Conservation (phyloP, 2,329 filamentous ascomycete genomes). For the Aotearoamyces nothofagi region DNA sequence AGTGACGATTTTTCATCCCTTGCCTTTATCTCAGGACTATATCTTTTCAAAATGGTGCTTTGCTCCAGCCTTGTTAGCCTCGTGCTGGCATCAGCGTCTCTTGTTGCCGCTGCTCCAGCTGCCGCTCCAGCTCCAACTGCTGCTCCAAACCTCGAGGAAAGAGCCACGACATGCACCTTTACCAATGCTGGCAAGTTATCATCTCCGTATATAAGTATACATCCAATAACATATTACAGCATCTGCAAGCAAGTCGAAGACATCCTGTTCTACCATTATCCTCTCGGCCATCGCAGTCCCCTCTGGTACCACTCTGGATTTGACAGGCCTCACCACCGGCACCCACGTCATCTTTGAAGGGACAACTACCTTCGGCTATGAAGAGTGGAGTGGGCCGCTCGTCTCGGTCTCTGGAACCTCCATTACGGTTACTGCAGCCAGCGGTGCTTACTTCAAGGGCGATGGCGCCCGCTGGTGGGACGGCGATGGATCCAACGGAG, state of each 20-base stretch:
- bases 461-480: conserved; percentile 46
- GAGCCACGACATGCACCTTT: conserved; percentile 32
- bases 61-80: too few species aligned
- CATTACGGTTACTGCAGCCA: conserved; percentile 35
- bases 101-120: conserved; percentile 9
- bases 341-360: conserved; percentile 44
- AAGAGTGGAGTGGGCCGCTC: conserved; percentile 49
- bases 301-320: conserved; percentile 39
- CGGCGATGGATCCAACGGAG: conserved; percentile 39
- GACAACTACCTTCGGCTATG: conserved; percentile 50
- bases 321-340: conserved; percentile 33
- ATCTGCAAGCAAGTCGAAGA: conserved; percentile 30
- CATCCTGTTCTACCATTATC: conserved; percentile 35
- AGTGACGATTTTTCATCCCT: too few species aligned
- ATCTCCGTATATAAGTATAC: too few species aligned
- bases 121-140: conserved; percentile 1
- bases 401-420: conserved; percentile 41
- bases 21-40: too few species aligned
- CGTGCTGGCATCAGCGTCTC: too few species aligned
- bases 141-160: too few species aligned
- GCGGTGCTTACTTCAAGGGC: conserved; percentile 37
- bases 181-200: conserved; percentile 33
- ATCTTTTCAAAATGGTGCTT: too few species aligned
- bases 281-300: conserved; percentile 39
- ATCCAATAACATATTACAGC: too few species aligned